Evolutionary conservation across 1,139 yeast species (phyloP).

Genomic region (Williopsis jadinii): DNA sequence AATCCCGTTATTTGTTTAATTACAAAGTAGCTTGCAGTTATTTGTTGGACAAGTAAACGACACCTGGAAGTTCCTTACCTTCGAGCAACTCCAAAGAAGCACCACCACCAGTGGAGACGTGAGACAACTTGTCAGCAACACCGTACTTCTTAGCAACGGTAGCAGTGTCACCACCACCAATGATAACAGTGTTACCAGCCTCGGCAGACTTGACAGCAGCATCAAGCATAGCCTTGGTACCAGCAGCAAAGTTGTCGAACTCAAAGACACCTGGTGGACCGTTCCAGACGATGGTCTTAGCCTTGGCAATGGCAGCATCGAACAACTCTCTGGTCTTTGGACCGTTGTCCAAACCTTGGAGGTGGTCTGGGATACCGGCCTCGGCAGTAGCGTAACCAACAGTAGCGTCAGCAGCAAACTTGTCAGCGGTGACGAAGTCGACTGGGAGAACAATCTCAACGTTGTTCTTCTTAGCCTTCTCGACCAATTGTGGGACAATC

Average conservation of each 20-base stretch:
- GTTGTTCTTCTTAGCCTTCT: conserved; percentile 89
- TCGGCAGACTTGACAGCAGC: conserved; percentile 82
- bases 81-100: conserved; percentile 96
- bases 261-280: conserved; percentile 99
- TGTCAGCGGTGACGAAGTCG: conserved; percentile 91
- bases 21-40: conserved; percentile 13
- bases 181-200: conserved; percentile 88
- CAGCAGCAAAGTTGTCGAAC: conserved; percentile 81
- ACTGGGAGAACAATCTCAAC: conserved; percentile 89
- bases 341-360: conserved; percentile 96
- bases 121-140: conserved; percentile 89
- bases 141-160: conserved; percentile 98
- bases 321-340: conserved; percentile 76
- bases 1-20: no score
- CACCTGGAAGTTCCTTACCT: conserved; percentile 98
- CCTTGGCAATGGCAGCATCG: conserved; percentile 72
- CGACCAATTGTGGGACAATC: conserved; percentile 81
- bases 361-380: conserved; percentile 85
- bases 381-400: conserved; percentile 74
- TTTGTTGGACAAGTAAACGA: conserved; percentile 77
- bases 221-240: conserved; percentile 84
- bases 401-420: conserved; percentile 84
- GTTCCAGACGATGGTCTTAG: conserved; percentile 98
- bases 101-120: conserved; percentile 99
- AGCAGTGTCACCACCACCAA: conserved; percentile 99